A percentile compares a stretch with the other conserved stretches of the same genome.
Conservation (phyloP, 2,329 filamentous ascomycete genomes). For the Xylariaceae sp. region DNA sequence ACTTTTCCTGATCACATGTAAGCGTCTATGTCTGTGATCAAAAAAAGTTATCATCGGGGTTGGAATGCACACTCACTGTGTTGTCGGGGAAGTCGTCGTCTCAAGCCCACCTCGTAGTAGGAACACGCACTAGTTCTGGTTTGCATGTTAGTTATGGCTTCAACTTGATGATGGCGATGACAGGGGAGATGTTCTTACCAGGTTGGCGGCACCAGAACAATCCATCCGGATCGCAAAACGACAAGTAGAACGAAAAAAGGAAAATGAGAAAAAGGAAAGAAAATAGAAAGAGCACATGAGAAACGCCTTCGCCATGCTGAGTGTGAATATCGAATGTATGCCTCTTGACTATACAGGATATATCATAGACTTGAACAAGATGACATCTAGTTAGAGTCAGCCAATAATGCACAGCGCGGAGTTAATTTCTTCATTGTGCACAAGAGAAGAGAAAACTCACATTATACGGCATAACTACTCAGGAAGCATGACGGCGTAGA, state of each 20-base stretch:
- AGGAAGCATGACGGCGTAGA: slow-evolving; percentile 55
- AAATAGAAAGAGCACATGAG: not conserved
- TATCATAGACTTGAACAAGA: not conserved
- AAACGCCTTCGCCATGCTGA: not conserved
- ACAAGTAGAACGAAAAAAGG: not conserved
- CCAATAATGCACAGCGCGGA: too few species aligned
- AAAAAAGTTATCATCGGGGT: not conserved
- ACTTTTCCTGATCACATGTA: not conserved
- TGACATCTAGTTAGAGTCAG: not conserved
- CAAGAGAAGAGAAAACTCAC: slow-evolving; percentile 15
- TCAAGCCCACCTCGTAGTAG: not conserved
- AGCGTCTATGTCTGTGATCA: not conserved
- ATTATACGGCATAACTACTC: slow-evolving; percentile 20
- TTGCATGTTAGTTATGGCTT: not conserved
- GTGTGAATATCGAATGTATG: not conserved
- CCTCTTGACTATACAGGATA: not conserved
- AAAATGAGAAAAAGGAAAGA: not conserved
- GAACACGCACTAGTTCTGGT: not conserved
- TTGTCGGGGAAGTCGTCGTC: not conserved
- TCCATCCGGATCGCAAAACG: not conserved
- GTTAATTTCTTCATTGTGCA: not conserved
- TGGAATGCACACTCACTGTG: not conserved
- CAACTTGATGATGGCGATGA: not conserved
- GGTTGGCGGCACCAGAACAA: not conserved
- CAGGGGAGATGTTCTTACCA: not conserved